Base-by-base conservation (phyloP, 2,329 filamentous ascomycete genomes). In the Hymenoscyphus scutula region DNA sequence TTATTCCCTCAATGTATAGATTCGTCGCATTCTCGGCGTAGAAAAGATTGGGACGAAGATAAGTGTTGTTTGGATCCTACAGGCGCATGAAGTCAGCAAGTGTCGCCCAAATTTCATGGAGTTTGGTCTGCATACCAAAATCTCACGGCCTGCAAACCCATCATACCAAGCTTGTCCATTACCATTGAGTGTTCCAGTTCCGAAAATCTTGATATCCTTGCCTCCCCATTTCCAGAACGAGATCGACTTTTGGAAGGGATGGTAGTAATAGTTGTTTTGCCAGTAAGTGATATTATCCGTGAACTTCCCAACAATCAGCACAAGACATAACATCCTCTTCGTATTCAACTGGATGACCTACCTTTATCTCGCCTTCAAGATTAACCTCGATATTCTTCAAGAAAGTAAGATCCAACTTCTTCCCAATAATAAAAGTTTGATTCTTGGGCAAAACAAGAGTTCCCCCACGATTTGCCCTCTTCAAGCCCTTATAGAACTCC, bases 231-330 rank as follows among this genome's bases (percentile, higher is more conserved):
- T 82, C 81, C 83, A 87, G 69, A 87, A 87, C 61, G 84, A 84
- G 61, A 87, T 82, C 2, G 80, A 84, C 65, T 80, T 80, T 62
- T 82, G 80, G 70, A 81, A 82, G 10, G 74, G 74, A 59, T 81
- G 80, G 64, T 78, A 81, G 70, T 81, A 82, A 70, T 81, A 75
- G 68, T 82, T 81, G 30, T 72, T 74, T 73, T 81, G 79, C 88
- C 88, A 90, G 75, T 89, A 89, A 66, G 84, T 81, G 4, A 85
- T 85, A 71, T 90, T 84, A 58, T 86, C 80, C 62, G 82, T 84
- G 75, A 90, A 89, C 63, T 77, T 54, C 79, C 17, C 15, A 23
- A 8, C 3, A 10, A 23, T 48, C 11, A 25, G n/a, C 7, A 48
- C 8, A 25, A 23, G 19, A 48, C 7, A 6, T 2, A 48, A 48